Percentiles rank a stretch among this genome's conserved stretches.
These are phyloP conservation scores for Diutina catenulata DNA, from an alignment of 1,139 yeast species.

Conservation along the genomic window DNA sequence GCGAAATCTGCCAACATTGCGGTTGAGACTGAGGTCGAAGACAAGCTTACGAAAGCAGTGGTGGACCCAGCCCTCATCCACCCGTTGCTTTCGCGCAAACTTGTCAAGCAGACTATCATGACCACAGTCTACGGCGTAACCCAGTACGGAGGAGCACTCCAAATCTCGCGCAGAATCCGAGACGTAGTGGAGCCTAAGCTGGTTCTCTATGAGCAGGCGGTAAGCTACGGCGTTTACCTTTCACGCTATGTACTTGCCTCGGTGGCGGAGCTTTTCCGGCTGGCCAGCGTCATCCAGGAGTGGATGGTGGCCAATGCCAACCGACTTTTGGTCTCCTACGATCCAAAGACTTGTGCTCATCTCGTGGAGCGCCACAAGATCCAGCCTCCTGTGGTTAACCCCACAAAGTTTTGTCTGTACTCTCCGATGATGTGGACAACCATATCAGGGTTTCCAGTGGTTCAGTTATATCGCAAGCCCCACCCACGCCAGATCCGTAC, in stretches of 20 bases:
- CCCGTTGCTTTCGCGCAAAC: slow-evolving; percentile 18
- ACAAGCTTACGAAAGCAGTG: slow-evolving; percentile 7
- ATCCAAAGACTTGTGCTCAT: slow-evolving; percentile 12
- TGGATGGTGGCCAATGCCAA: slow-evolving; percentile 25
- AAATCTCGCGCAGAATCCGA: slow-evolving; percentile 18
- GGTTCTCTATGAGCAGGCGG: slow-evolving; percentile 5
- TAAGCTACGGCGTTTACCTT: slow-evolving; percentile 14
- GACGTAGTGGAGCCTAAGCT: slow-evolving; percentile 11
- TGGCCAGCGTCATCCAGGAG: slow-evolving; percentile 23
- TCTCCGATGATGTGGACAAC: slow-evolving; percentile 36
- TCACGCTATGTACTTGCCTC: slow-evolving; percentile 20
- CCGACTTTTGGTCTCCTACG: slow-evolving; percentile 20
- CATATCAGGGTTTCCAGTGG: slow-evolving; percentile 29
- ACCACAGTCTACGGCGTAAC: slow-evolving; percentile 39
- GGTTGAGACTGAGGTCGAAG: slow-evolving; percentile 13
- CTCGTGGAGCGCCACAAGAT: slow-evolving; percentile 10
- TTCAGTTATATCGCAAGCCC: slow-evolving; percentile 22
- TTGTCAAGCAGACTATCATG: slow-evolving; percentile 35
- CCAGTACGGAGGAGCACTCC: slow-evolving; percentile 22
- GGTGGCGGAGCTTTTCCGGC: slow-evolving; percentile 22
- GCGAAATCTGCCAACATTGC: slow-evolving; percentile 9
- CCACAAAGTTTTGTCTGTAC: no score
- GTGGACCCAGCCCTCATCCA: slow-evolving; percentile 12
- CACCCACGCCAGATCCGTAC: slow-evolving; percentile 13
- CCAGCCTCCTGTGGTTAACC: no score